Percentiles rank a stretch among this genome's conserved stretches.
Evolutionary conservation across 768 basidiomycete genomes (phyloP).

Genomic region (Lactarius quietus): DNA sequence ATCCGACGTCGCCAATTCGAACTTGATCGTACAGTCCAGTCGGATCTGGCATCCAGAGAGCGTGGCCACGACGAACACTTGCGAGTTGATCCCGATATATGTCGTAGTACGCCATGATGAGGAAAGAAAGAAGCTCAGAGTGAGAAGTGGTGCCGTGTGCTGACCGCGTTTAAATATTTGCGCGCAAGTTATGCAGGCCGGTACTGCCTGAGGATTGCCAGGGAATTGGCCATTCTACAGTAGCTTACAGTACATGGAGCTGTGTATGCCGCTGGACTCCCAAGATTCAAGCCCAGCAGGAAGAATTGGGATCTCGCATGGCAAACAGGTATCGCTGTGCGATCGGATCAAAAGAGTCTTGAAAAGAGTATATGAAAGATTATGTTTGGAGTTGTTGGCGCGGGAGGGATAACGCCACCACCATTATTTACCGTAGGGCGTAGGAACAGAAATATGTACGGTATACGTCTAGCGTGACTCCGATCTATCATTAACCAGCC

Average conservation of each 20-base stretch:
- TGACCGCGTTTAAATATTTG: neutral
- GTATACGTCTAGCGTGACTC: neutral
- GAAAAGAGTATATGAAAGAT: no score
- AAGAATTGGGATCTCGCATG: no score
- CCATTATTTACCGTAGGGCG: no score
- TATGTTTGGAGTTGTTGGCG: no score
- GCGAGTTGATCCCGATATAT: slow-evolving; percentile 17
- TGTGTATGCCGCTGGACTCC: no score
- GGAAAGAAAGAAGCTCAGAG: neutral
- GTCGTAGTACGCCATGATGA: slow-evolving; percentile 2
- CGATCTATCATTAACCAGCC: slow-evolving; percentile 1
- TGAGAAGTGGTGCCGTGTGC: neutral
- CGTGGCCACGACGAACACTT: slow-evolving; percentile 8
- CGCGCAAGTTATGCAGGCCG: no score
- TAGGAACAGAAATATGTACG: no score
- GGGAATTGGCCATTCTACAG: neutral
- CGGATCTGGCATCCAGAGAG: slow-evolving; percentile 26
- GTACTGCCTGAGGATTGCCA: neutral
- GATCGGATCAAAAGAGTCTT: no score
- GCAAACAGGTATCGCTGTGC: no score
- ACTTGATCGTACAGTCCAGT: slow-evolving; percentile 17
- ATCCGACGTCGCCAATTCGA: slow-evolving; percentile 26
- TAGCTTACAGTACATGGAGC: no score
- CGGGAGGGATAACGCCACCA: no score
- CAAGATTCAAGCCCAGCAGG: no score